Conservation (phyloP, 2,329 filamentous ascomycete species). For the Ophiostoma angusticollis region DNA sequence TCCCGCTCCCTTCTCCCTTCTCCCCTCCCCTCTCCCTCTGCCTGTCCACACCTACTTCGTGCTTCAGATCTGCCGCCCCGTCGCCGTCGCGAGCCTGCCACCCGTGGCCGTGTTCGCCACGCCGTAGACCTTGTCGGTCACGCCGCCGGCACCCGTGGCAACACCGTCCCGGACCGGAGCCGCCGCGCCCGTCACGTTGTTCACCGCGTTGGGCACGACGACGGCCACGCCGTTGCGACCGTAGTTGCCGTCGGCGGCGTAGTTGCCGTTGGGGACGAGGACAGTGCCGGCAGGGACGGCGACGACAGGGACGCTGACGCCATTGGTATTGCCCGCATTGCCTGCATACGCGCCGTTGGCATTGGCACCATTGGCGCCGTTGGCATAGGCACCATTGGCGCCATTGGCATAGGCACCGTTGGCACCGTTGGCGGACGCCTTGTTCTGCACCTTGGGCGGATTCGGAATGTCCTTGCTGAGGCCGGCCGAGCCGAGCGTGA, state of each 20-base stretch:
- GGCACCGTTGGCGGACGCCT: conserved; percentile 18
- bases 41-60: too few relatives aligned
- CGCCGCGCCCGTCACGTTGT: too few relatives aligned
- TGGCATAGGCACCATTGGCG: conserved; percentile 13
- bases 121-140: too few relatives aligned
- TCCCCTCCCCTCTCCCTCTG: too few relatives aligned
- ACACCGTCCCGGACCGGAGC: not conserved
- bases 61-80: too few relatives aligned
- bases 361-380: not conserved
- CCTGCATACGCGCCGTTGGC: conserved; percentile 8
- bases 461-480: conserved; percentile 60
- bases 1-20: too few relatives aligned
- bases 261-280: not conserved
- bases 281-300: too few relatives aligned
- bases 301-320: too few relatives aligned
- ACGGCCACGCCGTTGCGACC: not conserved
- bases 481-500: conserved; percentile 67
- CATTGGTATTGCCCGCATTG: conserved; percentile 14
- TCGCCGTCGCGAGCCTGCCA: too few relatives aligned
- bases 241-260: not conserved
- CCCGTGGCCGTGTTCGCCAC: too few relatives aligned
- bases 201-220: not conserved
- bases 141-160: not conserved
- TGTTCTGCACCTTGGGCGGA: conserved; percentile 38
- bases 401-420: conserved; percentile 12